Evolutionary conservation across 495 filamentous ascomycete genomes (phyloP), one percentile per base, ranked within the genome.

Genomic region (Hypoxylon intermedium): DNA sequence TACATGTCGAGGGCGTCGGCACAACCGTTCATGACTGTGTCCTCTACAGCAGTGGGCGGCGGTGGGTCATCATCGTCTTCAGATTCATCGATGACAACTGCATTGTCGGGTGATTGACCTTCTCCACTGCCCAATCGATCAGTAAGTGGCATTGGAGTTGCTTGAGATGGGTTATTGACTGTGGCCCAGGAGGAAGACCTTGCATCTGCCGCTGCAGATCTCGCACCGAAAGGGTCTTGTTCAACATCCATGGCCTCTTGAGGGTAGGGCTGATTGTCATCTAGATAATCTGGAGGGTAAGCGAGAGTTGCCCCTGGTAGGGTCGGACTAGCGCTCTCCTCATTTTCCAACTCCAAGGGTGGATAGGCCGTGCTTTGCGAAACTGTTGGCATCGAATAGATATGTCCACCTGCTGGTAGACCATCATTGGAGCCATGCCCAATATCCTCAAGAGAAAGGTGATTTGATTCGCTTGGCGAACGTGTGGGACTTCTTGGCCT

Each of bases 21-120:
- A 36, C 48, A 54, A 7, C 55, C 70, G 5, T 48, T n/a, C n/a
- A 51, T 54, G 9, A 60, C 54, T 12, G 52, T 60, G 18, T 71
- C 66, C 44, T 60, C 55, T 37, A 51, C 41, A 9, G 59, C 55
- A 16, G 55, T 54, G 5, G 46, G 53, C 5, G 60, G 55, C 2
- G 63, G 52, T 15, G 41, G 33, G 19, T 59, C 66, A 20, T 52
- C 60, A 7, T 67, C 67, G 0, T 61, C 59, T 20, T 63, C 68
- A 33, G 60, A 67, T 5, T 65, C 61, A 5, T 72, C 62, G n/a
- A 65, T 48, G 21, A 72, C 60, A 21, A 67, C 61, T 16, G 48
- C 42, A 11, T 70, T 71, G n/a, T 68, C 47, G 19, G 63, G 42
- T 33, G 63, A 60, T 44, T 57, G 23, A 9, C 57, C 68, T 31